Evolutionary conservation across 352 stramenopile species (phyloP), one percentile per base, ranked within the genome.

Genomic region (Aphanomyces astaci): DNA sequence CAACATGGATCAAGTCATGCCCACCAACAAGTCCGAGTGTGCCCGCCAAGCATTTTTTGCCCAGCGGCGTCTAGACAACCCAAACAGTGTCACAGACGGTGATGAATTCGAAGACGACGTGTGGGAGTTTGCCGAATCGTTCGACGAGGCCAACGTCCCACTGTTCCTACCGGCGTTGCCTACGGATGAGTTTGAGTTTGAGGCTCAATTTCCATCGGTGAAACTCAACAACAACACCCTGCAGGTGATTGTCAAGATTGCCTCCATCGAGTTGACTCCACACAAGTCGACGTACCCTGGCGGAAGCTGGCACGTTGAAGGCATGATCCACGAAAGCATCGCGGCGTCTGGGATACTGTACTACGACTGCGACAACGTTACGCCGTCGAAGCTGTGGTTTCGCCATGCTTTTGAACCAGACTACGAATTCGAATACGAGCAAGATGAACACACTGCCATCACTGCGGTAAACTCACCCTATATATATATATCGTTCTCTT

Each of bases 211-310:
- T n/a, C 48, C 27, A 10, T 11, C 48, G 10, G 48, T 55, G n/a
- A n/a, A 55, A 24, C 13, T 55, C 10, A 55, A 55, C 11, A n/a
- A 13, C 2, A 75, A 70, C 13, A 78, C 40, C 0, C 7, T 77
- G 3, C 78, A 85, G 59, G 72, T 74, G 36, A 81, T 87, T 24
- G 76, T 85, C 39, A 84, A 84, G 59, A 71, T 85, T 15, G 76
- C 78, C 2, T 75, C 78, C 62, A 85, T 85, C 24, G 22, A 78
- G 4, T 71, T 87, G 10, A 82, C 78, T 0, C 75, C 76, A 0
- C 72, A 78, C 4, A 76, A 78, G 1, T 71, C 77, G 7, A 52
- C 40, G 19, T 84, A 85, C 70, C 46, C 30, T 2, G 76, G 79
- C 2, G 79, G 79, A 3, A 60, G 64, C 15, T 87, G 78, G 78